These are phyloP conservation scores for Blastomyces percursus DNA, from an alignment of 2,329 filamentous ascomycete genomes.

Conservation along the genomic window DNA sequence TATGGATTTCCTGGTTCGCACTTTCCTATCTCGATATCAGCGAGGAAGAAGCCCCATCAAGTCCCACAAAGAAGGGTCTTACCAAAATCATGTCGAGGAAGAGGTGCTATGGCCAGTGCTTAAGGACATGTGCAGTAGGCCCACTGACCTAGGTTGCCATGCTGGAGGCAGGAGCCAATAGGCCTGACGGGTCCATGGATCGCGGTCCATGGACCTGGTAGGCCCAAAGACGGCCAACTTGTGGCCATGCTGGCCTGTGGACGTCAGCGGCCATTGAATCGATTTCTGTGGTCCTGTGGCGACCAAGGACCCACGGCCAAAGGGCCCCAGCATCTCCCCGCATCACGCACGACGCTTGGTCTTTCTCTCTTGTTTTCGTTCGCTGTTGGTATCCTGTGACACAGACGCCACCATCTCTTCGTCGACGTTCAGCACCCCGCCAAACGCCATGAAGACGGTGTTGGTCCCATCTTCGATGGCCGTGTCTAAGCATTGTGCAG, in stretches of 20 bases:
- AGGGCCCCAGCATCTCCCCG: neutral
- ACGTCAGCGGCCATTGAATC: neutral
- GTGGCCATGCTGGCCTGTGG: neutral
- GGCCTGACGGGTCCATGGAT: neutral
- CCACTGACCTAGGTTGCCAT: neutral
- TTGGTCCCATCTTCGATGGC: neutral
- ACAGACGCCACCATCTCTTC: neutral
- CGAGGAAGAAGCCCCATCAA: too few species aligned
- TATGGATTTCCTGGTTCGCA: too few species aligned
- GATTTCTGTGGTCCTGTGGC: neutral
- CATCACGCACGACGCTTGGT: neutral
- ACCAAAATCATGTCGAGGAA: neutral
- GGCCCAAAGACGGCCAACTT: neutral
- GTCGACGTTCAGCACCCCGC: neutral
- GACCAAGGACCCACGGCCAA: neutral
- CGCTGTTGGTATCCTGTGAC: neutral
- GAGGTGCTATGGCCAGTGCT: neutral
- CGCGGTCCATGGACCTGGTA: neutral
- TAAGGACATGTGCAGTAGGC: neutral
- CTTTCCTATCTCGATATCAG: too few species aligned
- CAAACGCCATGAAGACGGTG: neutral
- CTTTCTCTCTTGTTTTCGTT: neutral
- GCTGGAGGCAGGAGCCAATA: neutral
- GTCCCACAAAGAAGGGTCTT: neutral
- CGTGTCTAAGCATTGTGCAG: neutral